Evolutionary conservation across 129 eudicot species (phyloP), one percentile per base, ranked within the genome.

Genomic region (Flaveria trinervia): DNA sequence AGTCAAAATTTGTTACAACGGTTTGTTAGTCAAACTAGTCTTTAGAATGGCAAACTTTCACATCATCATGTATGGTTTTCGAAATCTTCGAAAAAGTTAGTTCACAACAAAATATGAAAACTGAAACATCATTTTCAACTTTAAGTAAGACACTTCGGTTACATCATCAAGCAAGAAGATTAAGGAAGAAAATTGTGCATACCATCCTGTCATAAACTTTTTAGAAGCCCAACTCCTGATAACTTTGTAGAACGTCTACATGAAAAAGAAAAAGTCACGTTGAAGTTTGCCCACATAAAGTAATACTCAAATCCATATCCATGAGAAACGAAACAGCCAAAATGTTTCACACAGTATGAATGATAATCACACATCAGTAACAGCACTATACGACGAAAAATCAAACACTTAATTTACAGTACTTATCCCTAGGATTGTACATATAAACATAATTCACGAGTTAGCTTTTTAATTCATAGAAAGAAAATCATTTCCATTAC

Each of bases 131-230:
- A 71, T 1, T 71, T 28, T 50, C 48, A 71, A 16, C 14, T 59
- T 9, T 10, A 55, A 55, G 26, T 48, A 28, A 17, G 45, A 64
- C 5, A 64, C 1, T 16, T 66, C 15, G 9, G 43, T 73, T 72
- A 55, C 65, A 68, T 26, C 68, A 62, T 62, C 22, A 28, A n/a
- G 39, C 26, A 70, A 70, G 71, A 13, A 65, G 49, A 51, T 22
- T 60, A 16, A 52, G 17, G 56, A 62, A 39, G 26, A 28, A 25
- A 66, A 65, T 30, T 65, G 57, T 52, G 76, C 90, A 68, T 82
- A 92, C 98, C 98, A 92, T 88, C 98, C 98, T 3, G 98, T 92
- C 98, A 92, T 92, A 82, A 92, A 92, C 82, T 92, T 92, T 80
- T 92, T 92, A 1, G 98, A 92, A 74, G 96, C 95, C 98, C 98